A percentile compares a stretch with the other conserved stretches of the same genome.
Conservation (phyloP, 116 monocot genomes). For the Papilionanthe hybrid region DNA sequence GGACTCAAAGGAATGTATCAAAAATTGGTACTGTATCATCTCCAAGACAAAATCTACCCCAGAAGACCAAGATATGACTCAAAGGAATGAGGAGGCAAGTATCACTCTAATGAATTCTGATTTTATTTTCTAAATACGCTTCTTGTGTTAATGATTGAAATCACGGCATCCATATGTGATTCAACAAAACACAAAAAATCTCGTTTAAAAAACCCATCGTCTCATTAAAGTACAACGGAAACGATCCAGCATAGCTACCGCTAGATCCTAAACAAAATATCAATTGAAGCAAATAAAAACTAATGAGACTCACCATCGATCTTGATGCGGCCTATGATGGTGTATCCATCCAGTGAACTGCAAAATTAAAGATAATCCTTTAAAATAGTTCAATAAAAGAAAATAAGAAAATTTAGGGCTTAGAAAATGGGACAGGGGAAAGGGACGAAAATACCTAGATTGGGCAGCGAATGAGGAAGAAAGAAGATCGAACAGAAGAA, state of each 20-base stretch:
- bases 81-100: no score
- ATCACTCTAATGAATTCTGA: no score
- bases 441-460: not conserved
- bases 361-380: constrained; percentile 2
- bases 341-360: constrained; percentile 50
- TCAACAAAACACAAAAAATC: no score
- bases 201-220: no score
- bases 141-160: no score
- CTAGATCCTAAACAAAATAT: not conserved
- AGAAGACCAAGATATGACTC: no score
- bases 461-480: constrained; percentile 5
- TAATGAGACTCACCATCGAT: constrained; percentile 24
- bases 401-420: constrained; percentile 2
- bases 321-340: constrained; percentile 57
- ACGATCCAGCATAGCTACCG: not conserved
- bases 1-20: no score
- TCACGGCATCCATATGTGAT: no score
- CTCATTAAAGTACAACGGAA: not conserved
- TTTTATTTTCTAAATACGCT: no score
- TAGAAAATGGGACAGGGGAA: not conserved
- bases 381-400: not conserved
- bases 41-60: no score
- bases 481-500: not conserved
- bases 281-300: not conserved
- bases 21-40: no score